Evolutionary conservation across 1,139 yeast species (phyloP), one percentile per base, ranked within the genome.

Genomic region (Blastobotrys petasosporus): DNA sequence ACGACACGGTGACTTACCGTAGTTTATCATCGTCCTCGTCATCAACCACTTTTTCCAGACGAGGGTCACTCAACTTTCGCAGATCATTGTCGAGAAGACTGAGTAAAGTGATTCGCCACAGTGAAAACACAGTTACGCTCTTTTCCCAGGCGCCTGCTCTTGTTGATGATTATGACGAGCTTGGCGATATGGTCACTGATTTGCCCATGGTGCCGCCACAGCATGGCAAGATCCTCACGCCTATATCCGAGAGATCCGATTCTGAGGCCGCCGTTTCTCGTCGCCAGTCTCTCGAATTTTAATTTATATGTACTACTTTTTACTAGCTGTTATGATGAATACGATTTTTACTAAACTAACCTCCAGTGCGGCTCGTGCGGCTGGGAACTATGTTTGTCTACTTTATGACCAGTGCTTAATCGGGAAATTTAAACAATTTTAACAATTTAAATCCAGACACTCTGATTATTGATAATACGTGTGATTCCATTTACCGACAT

Each of bases 41-140:
- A 1, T 20, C n/a, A n/a, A n/a, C 25, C 25, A 23, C 15, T 4
- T 32, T 13, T 25, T 39, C 42, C 10, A n/a, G 43, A 7, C 47
- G 46, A n/a, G 37, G 37, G 8, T 20, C 42, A 23, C 12, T 43
- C 20, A 36, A 39, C 1, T 41, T 41, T 16, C 29, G 34, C 9
- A 17, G 46, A 6, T 30, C 42, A 20, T 39, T 48, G 28, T 37
- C 40, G 11, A 42, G 53, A 3, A 39, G 50, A 17, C 30, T 34
- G 7, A 45, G 49, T 40, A 46, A 42, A 34, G 53, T 54, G 8
- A 51, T 57, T 15, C 46, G 55, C 25, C 49, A 51, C 13, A 37
- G 41, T 10, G 60, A 57, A 37, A 51, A 55, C 32, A 52, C 58
- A 5, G 52, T 55, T 25, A 57, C 61, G 1, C 46, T 57, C 25